phyloP scores from a whole-genome alignment of 2,329 filamentous ascomycete genomes.

The Ascochyta koolunga region DNA sequence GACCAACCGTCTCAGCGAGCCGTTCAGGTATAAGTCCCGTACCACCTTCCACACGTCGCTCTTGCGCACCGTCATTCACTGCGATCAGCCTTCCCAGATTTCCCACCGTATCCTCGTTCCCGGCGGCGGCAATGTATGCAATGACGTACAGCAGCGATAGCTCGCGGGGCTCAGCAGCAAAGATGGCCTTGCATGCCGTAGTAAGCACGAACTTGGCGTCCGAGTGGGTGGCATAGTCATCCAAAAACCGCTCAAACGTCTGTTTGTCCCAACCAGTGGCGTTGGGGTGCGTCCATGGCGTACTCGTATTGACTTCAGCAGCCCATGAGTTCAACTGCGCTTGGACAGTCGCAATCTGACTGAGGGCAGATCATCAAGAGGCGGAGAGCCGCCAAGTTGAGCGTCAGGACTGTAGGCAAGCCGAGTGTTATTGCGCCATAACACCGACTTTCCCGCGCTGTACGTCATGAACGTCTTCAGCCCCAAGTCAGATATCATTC shows the following conservation, averaged over 20 bases:
- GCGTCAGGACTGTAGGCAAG: slow-evolving; percentile 18
- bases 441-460: slow-evolving; percentile 17
- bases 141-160: slow-evolving; percentile 26
- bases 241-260: slow-evolving; percentile 20
- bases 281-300: slow-evolving; percentile 23
- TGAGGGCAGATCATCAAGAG: slow-evolving; percentile 14
- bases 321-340: slow-evolving; percentile 25
- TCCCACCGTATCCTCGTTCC: slow-evolving; percentile 25
- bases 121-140: slow-evolving; percentile 27
- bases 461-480: slow-evolving; percentile 25
- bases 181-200: slow-evolving; percentile 19
- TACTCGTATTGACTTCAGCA: slow-evolving; percentile 21
- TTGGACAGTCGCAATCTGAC: slow-evolving; percentile 17
- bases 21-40: slow-evolving; percentile 27
- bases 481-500: slow-evolving; percentile 26
- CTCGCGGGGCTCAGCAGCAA: slow-evolving; percentile 20
- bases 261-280: slow-evolving; percentile 21
- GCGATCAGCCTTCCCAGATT: slow-evolving; percentile 18
- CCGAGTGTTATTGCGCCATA: slow-evolving; percentile 24
- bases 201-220: slow-evolving; percentile 20
- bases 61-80: slow-evolving; percentile 22
- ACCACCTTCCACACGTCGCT: slow-evolving; percentile 28
- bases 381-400: slow-evolving; percentile 20
- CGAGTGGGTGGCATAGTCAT: slow-evolving; percentile 1
- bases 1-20: slow-evolving; percentile 23